A percentile compares a stretch with the other conserved stretches of the same genome.
Conservation (phyloP, 805 yeast genomes). For the Priceomyces castillae region DNA sequence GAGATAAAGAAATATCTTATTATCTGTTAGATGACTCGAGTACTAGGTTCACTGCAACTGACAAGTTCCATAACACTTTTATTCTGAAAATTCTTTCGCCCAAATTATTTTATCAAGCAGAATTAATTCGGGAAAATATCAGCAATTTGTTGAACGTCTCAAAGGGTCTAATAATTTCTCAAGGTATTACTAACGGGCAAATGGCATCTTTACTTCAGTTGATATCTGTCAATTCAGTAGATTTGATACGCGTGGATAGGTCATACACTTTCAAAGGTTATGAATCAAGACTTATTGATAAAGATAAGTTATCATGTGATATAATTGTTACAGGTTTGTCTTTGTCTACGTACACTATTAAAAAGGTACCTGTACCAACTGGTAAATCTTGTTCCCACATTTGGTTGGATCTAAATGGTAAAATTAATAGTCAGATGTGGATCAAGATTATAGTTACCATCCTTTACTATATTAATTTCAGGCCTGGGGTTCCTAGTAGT, state of each 20-base stretch:
- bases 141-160: conserved; percentile 38
- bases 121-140: conserved; percentile 44
- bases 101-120: conserved; percentile 44
- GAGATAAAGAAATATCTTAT: conserved; percentile 54
- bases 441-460: conserved; percentile 48
- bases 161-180: conserved; percentile 55
- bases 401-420: conserved; percentile 71
- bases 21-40: conserved; percentile 37
- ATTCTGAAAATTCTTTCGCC: conserved; percentile 35
- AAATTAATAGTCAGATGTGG: conserved; percentile 63
- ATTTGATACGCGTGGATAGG: conserved; percentile 54
- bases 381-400: conserved; percentile 62
- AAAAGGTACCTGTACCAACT: conserved; percentile 47
- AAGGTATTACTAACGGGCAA: conserved; percentile 58
- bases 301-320: conserved; percentile 64
- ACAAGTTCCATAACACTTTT: conserved; percentile 43
- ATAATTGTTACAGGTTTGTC: conserved; percentile 39
- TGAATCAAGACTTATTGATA: conserved; percentile 72
- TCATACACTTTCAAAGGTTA: conserved; percentile 57
- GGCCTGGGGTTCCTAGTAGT: conserved; percentile 34
- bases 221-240: conserved; percentile 40
- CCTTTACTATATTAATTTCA: conserved; percentile 29
- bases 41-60: conserved; percentile 56
- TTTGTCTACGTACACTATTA: conserved; percentile 4
- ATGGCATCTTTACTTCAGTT: conserved; percentile 61